phyloP scores from a whole-genome alignment of 148 eudicot species.

The Heliosperma pusillum region DNA sequence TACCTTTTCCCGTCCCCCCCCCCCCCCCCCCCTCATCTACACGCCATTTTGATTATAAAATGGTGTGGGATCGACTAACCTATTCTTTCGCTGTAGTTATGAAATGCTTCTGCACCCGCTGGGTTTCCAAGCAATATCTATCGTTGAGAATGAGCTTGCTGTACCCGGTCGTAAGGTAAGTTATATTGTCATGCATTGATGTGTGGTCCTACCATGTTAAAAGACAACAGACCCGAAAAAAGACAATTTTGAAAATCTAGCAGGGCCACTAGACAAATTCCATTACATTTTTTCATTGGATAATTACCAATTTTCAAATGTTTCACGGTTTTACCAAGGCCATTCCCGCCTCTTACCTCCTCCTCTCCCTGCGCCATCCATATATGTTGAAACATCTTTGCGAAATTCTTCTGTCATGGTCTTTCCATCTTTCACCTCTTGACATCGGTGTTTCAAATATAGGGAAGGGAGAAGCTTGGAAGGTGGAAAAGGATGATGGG shows the following conservation, averaged over 20 bases:
- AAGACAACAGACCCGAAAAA: background rate
- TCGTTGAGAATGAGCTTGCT: constrained; percentile 66
- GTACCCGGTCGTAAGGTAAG: constrained; percentile 57
- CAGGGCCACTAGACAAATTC: no score
- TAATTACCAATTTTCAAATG: no score
- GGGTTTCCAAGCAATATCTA: constrained; percentile 41
- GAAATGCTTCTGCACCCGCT: constrained; percentile 62
- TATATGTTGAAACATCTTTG: no score
- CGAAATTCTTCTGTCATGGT: no score
- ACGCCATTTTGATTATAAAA: background rate
- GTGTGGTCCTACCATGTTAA: background rate
- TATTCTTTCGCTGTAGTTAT: constrained; percentile 40
- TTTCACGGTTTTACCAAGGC: no score
- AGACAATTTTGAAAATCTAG: background rate
- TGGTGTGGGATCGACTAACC: background rate
- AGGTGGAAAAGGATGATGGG: no score
- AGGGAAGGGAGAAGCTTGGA: constrained; percentile 72
- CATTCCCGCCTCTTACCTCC: background rate
- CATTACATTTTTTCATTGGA: background rate
- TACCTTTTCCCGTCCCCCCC: no score
- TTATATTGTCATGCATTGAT: background rate
- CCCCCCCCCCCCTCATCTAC: background rate
- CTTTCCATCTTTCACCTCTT: no score
- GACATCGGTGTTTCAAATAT: background rate
- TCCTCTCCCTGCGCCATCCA: background rate